Conservation (phyloP, 2,329 filamentous ascomycete genomes). For the Colletotrichum caudatum region DNA sequence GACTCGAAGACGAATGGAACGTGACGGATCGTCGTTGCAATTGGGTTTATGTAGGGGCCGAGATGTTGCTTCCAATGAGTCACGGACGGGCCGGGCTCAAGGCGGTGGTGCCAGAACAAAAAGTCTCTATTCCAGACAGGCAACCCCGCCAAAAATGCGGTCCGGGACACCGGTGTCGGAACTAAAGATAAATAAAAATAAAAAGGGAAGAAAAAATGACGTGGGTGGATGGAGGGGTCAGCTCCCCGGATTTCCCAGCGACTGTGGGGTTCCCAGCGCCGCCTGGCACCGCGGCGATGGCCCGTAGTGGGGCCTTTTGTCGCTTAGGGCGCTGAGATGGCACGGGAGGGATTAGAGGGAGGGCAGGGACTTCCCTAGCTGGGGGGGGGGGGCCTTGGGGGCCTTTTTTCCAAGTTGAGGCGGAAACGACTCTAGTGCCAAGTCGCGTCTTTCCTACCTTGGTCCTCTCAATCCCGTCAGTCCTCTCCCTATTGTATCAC, state of each 20-base stretch:
- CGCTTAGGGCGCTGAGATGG: slow-evolving; percentile 18
- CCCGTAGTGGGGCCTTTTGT: slow-evolving; percentile 20
- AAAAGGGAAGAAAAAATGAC: background rate
- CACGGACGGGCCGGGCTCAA: slow-evolving; percentile 13
- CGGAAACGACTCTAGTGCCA: slow-evolving; percentile 2
- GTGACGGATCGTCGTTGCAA: background rate
- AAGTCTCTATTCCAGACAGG: slow-evolving; percentile 38
- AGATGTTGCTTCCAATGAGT: slow-evolving; percentile 27
- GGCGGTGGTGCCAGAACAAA: slow-evolving; percentile 29
- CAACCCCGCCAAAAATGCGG: slow-evolving; percentile 40
- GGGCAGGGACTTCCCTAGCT: background rate
- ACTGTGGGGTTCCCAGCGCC: slow-evolving; percentile 30
- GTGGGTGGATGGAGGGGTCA: slow-evolving; percentile 41
- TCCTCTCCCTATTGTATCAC: background rate
- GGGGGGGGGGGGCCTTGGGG: slow-evolving; percentile 11
- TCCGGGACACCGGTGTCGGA: slow-evolving; percentile 36
- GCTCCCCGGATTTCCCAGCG: slow-evolving; percentile 31
- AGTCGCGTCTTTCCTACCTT: background rate
- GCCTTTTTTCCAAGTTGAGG: slow-evolving; percentile 1
- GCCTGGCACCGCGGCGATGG: slow-evolving; percentile 24
- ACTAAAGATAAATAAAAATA: slow-evolving; percentile 27
- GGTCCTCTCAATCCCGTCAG: slow-evolving; percentile 9
- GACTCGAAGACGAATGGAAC: background rate
- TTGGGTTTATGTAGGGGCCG: slow-evolving; percentile 20
- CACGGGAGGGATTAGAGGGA: background rate